These are phyloP conservation scores for Drosera capensis DNA, from an alignment of 148 eudicot genomes.

Conservation along the genomic window DNA sequence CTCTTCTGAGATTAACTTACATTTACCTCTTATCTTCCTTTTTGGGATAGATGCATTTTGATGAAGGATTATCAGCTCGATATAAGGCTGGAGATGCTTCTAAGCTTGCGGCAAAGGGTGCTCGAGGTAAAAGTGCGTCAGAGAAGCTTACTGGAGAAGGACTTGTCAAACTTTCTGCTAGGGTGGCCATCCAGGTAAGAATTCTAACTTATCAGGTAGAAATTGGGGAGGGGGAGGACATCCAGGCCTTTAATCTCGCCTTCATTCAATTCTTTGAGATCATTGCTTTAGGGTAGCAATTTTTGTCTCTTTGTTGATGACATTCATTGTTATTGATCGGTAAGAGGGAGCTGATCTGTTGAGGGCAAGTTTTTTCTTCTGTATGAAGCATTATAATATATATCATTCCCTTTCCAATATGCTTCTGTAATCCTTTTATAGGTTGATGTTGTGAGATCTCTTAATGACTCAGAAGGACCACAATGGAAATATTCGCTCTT, in stretches of 20 bases:
- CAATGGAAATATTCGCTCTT: constrained; percentile 96
- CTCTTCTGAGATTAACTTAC: not conserved
- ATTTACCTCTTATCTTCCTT: constrained; percentile 6
- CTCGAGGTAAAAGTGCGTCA: constrained; percentile 75
- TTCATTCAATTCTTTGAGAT: no score
- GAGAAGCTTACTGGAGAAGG: constrained; percentile 96
- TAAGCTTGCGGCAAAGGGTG: constrained; percentile 60
- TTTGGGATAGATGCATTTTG: constrained; percentile 70
- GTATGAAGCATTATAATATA: no score
- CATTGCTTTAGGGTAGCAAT: no score
- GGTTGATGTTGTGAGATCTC: constrained; percentile 85
- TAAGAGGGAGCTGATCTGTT: not conserved
- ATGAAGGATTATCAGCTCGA: constrained; percentile 79
- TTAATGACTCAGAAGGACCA: constrained; percentile 78
- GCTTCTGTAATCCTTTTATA: no score
- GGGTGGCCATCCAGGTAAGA: constrained; percentile 83
- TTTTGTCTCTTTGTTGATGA: no score
- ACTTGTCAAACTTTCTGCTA: constrained; percentile 80
- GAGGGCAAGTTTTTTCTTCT: not conserved
- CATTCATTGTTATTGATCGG: no score
- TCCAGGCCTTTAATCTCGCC: no score
- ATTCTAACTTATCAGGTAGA: no score
- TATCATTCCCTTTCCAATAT: no score
- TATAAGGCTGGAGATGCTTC: constrained; percentile 55
- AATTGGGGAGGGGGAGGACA: no score